These are phyloP conservation scores for Pseudomassariella vexata DNA, from an alignment of 2,329 filamentous ascomycete species.

Conservation along the genomic window DNA sequence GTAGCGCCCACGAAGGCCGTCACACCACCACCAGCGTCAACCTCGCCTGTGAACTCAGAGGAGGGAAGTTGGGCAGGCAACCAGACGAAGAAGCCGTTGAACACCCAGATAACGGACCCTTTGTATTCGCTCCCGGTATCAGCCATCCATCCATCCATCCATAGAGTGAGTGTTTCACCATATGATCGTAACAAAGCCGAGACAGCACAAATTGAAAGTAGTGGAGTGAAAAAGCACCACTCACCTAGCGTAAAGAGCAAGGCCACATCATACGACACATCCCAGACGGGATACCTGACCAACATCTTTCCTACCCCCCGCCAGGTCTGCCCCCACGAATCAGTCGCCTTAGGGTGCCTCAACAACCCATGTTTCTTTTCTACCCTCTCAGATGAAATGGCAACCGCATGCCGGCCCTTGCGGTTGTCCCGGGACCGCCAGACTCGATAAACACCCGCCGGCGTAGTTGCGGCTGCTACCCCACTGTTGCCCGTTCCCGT, in stretches of 20 bases:
- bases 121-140: not conserved
- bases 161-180: too few relatives aligned
- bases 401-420: slow-evolving; percentile 32
- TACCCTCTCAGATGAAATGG: slow-evolving; percentile 12
- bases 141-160: too few relatives aligned
- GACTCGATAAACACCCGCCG: slow-evolving; percentile 22
- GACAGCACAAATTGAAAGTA: not conserved
- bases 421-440: slow-evolving; percentile 38
- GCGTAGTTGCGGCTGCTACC: not conserved
- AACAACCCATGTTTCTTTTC: slow-evolving; percentile 3
- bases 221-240: too few relatives aligned
- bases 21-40: slow-evolving; percentile 47
- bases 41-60: slow-evolving; percentile 37
- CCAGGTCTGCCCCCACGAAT: slow-evolving; percentile 17
- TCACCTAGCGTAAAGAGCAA: slow-evolving; percentile 31
- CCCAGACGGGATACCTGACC: slow-evolving; percentile 31
- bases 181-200: too few relatives aligned
- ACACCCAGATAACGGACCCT: slow-evolving; percentile 44
- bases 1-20: slow-evolving; percentile 63
- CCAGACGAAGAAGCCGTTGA: slow-evolving; percentile 61
- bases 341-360: slow-evolving; percentile 16
- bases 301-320: slow-evolving; percentile 29
- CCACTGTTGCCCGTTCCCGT: not conserved
- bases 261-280: slow-evolving; percentile 36
- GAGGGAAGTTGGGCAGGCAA: slow-evolving; percentile 49